Evolutionary conservation across 1,284 basidiomycete genomes (phyloP).

Genomic region (Ustilago loliicola): DNA sequence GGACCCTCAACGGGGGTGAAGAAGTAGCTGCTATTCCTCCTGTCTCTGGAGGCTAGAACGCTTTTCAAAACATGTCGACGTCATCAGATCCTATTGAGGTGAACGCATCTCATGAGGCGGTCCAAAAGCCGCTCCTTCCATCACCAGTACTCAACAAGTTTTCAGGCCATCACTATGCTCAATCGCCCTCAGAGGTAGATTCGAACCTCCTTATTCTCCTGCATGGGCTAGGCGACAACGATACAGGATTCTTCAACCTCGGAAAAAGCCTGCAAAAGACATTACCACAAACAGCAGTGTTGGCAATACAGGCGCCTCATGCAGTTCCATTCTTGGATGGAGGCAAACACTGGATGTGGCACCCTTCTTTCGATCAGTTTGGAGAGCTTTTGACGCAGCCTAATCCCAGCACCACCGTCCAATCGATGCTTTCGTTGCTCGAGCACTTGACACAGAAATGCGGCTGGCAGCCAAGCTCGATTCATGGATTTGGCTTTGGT

Average conservation of each 20-base stretch:
- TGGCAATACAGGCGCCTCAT: conserved; percentile 83
- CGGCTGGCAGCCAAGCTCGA: conserved; percentile 79
- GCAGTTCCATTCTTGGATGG: conserved; percentile 83
- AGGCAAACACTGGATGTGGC: conserved; percentile 78
- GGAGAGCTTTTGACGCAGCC: conserved; percentile 78
- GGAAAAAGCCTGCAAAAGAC: conserved; percentile 77
- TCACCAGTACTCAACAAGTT: conserved; percentile 11
- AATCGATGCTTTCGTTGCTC: conserved; percentile 75
- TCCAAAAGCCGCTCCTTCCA: conserved; percentile 17
- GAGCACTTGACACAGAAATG: conserved; percentile 74
- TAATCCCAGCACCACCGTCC: conserved; percentile 79
- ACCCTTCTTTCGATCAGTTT: conserved; percentile 82
- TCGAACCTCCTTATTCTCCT: conserved; percentile 87
- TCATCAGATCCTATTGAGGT: not conserved
- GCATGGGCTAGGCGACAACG: conserved; percentile 89
- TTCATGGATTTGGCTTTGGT: conserved; percentile 90
- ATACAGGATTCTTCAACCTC: conserved; percentile 80
- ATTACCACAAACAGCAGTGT: conserved; percentile 86
- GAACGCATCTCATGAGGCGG: conserved; percentile 9
- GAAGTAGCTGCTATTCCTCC: conserved; percentile 84
- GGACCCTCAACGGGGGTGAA: conserved; percentile 77
- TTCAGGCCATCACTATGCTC: conserved; percentile 72
- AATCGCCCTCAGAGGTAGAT: conserved; percentile 84
- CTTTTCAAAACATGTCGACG: conserved; percentile 13
- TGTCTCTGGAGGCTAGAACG: conserved; percentile 76